Conservation (phyloP, 768 basidiomycete species). For the Neoboletus brunneissimus region DNA sequence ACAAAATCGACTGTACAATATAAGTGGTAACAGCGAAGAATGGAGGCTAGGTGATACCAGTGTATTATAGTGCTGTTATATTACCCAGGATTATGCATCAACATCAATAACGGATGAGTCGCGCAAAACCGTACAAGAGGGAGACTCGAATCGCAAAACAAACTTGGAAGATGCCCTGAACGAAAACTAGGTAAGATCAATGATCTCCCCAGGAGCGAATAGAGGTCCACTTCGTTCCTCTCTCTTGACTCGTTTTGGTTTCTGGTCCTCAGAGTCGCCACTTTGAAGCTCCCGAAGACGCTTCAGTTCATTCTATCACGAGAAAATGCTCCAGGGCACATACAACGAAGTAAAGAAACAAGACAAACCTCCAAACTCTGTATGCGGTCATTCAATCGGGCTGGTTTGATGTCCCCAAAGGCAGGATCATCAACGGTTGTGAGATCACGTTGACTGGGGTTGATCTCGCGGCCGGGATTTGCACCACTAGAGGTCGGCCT, state of each 20-base stretch:
- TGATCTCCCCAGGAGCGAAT: conserved; percentile 8
- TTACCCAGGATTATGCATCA: not conserved
- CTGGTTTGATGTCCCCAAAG: conserved; percentile 1
- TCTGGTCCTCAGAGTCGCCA: conserved; percentile 1
- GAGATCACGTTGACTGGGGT: not conserved
- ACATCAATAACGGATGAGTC: not conserved
- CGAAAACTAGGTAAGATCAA: conserved; percentile 17
- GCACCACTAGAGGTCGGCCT: not conserved
- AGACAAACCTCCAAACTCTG: conserved; percentile 6
- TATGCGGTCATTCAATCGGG: not conserved
- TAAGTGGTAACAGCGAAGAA: not conserved
- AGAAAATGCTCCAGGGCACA: not conserved
- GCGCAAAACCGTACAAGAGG: not conserved
- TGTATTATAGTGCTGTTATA: not conserved
- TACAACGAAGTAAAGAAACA: not conserved
- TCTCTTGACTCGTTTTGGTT: conserved; percentile 18
- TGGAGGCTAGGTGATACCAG: not conserved
- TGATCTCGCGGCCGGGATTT: not conserved
- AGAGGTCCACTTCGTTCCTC: conserved; percentile 1
- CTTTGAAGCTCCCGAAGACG: conserved; percentile 9
- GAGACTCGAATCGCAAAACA: not conserved
- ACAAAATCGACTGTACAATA: not conserved
- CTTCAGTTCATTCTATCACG: conserved; percentile 10
- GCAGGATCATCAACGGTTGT: not conserved
- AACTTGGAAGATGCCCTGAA: not conserved